A percentile compares a stretch with the other conserved stretches of the same genome.
These are phyloP conservation scores for Cyberlindnera maclurae DNA, from an alignment of 805 yeast genomes.

Conservation along the genomic window DNA sequence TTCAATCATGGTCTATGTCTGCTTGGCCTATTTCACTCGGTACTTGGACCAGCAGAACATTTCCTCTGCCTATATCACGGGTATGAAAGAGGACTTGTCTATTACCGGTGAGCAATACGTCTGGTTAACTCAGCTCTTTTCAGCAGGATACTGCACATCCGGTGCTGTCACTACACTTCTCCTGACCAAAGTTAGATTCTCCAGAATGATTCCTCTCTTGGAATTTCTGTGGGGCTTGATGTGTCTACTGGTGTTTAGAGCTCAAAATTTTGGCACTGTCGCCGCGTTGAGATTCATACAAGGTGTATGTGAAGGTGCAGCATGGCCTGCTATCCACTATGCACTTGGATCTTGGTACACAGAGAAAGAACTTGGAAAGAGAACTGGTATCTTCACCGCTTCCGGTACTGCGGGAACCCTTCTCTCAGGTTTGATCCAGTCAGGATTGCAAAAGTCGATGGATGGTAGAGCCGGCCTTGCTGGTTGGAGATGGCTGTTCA, in stretches of 20 bases:
- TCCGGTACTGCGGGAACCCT: conserved; percentile 12
- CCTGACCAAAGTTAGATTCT: background rate
- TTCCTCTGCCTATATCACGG: conserved; percentile 51
- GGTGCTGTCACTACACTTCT: conserved; percentile 4
- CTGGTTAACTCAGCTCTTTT: conserved; percentile 19
- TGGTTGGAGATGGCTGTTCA: conserved; percentile 29
- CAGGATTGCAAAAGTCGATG: conserved; percentile 10
- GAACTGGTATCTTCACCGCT: conserved; percentile 13
- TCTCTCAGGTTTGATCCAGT: conserved; percentile 1
- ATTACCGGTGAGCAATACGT: conserved; percentile 37
- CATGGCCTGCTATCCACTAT: conserved; percentile 14
- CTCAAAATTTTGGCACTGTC: conserved; percentile 2
- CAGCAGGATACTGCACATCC: conserved; percentile 3
- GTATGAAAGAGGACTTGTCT: conserved; percentile 44
- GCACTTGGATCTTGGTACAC: conserved; percentile 14
- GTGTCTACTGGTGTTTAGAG: conserved; percentile 32
- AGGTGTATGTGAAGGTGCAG: conserved; percentile 30
- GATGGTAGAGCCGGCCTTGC: conserved; percentile 32
- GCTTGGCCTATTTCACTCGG: conserved; percentile 15
- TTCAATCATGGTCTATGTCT: conserved; percentile 12
- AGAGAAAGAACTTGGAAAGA: conserved; percentile 8
- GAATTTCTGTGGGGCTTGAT: conserved; percentile 24
- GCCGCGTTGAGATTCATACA: conserved; percentile 54
- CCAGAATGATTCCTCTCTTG: no score
- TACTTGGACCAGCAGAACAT: conserved; percentile 14